Evolutionary conservation across 148 eudicot genomes (phyloP).

Genomic region (Cornus florida): DNA sequence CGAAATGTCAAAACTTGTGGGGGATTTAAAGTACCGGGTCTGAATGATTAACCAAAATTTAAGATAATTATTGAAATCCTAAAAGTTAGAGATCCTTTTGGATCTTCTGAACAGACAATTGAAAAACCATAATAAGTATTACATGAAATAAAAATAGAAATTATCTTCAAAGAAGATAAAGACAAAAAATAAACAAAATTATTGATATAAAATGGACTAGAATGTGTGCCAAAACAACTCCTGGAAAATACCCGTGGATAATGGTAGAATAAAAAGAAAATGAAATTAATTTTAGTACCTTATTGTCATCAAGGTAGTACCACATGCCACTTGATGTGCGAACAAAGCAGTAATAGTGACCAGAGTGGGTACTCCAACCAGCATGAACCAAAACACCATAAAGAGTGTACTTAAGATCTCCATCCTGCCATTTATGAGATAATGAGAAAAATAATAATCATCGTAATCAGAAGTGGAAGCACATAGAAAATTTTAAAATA

Average conservation of each 20-base stretch:
- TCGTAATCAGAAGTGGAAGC: neutral
- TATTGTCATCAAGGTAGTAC: conserved; percentile 89
- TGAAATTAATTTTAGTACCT: conserved; percentile 42
- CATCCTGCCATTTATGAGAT: conserved; percentile 49
- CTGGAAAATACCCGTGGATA: neutral
- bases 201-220: too few species aligned
- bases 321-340: conserved; percentile 92
- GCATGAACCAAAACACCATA: conserved; percentile 97
- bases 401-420: conserved; percentile 81
- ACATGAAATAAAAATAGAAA: too few species aligned
- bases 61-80: too few species aligned
- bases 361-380: conserved; percentile 95
- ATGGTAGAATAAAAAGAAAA: too few species aligned
- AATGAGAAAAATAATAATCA: neutral
- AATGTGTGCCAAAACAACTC: neutral
- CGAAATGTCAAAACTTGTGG: too few species aligned
- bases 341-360: conserved; percentile 38
- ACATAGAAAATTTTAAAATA: neutral
- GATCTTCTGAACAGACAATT: too few species aligned
- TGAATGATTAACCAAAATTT: too few species aligned
- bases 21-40: too few species aligned
- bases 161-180: too few species aligned
- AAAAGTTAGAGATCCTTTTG: too few species aligned
- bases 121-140: too few species aligned
- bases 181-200: too few species aligned